Base-by-base conservation (phyloP, 2,329 filamentous ascomycete species). In the Trichoderma sp. region DNA sequence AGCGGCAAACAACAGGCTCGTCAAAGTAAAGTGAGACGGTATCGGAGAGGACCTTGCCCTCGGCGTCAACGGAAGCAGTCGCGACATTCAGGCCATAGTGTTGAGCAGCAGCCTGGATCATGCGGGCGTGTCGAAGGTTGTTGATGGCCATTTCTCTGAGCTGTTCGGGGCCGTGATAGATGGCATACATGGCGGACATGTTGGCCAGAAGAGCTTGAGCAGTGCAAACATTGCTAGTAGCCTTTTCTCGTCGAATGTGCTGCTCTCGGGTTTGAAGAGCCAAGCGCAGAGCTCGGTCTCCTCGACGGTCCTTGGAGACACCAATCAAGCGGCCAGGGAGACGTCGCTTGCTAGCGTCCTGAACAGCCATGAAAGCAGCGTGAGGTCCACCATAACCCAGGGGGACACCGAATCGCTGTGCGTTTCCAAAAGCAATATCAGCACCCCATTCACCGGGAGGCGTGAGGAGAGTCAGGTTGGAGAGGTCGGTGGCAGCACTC, bases 221-320 rank as follows among this genome's bases (percentile, higher is more conserved):
- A 1, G 95, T 98, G 83, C 95, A 98, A 70, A 97, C 94, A 77
- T 98, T 98, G 84, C 94, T 97, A 1, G 95, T 98, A 1, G 95
- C 95, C 86, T 97, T 97, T 79, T 98, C 95, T 76, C 95, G 88
- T 73, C 95, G 88, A 78, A 98, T 97, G 79, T 98, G 95, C 83
- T 98, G 95, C 82, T 98, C 95, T 75, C 95, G 87, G 11, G 95
- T 97, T 82, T 98, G 95, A 64, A 97, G 83, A 21, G 95, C 92
- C 76, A 97, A 82, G 75, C 95, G 87, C 73, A 96, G 89, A 5
- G 94, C 95, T 14, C 87, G 90, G 72, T 92, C 88, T 8, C 95
- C 95, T 5, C 94, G 85, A 67, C 95, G 88, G 77, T 98, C 95
- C 81, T 96, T 97, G 62, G 95, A 97, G 4, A 97, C 86, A 74